Evolutionary conservation across 2,329 filamentous ascomycete species (phyloP), one percentile per base, ranked within the genome.

Genomic region (Chaetomium globosum): DNA sequence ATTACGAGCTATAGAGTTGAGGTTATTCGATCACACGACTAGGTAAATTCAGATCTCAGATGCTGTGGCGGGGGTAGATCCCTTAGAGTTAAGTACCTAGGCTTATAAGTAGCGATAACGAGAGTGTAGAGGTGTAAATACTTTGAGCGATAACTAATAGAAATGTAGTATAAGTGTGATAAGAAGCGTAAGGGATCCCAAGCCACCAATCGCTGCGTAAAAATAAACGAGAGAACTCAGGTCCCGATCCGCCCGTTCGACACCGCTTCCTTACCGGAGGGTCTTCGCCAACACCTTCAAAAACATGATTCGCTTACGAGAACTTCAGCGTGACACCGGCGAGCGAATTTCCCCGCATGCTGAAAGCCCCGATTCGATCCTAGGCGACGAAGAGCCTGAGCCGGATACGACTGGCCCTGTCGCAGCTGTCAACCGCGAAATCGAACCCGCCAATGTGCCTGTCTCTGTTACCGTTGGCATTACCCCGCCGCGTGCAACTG

Each of bases 281-380:
- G 33, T 36, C 33, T 36, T 43, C 7, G 16, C 19, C 10, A 16
- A 4, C 39, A 16, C 39, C 13, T 16, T 43, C 3, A 30, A 36
- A 55, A 49, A 49, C 46, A 49, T 49, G 46, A 49, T 49, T 21
- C 19, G 19, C 19, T 26, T 49, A 49, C 46, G 19, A 49, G 46
- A 10, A 21, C 46, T 49, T 49, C 46, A 21, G 6, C 46, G 6
- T 26, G 46, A 21, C 46, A 21, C 46, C 26, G 46, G 19, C 46
- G 21, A 21, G 46, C 16, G 46, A 21, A 49, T 9, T 21, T 21
- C 46, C 26, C 21, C 46, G 46, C n/a, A 23, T 21, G 19, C 16
- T 49, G 46, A 49, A 49, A 49, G 19, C 46, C 46, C 46, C 19
- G 46, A 7, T 21, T 49, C 46, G n/a, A 26, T 8, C 46, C 46